phyloP scores from a whole-genome alignment of 169 alveolate genomes.

The Eimeria praecox region DNA sequence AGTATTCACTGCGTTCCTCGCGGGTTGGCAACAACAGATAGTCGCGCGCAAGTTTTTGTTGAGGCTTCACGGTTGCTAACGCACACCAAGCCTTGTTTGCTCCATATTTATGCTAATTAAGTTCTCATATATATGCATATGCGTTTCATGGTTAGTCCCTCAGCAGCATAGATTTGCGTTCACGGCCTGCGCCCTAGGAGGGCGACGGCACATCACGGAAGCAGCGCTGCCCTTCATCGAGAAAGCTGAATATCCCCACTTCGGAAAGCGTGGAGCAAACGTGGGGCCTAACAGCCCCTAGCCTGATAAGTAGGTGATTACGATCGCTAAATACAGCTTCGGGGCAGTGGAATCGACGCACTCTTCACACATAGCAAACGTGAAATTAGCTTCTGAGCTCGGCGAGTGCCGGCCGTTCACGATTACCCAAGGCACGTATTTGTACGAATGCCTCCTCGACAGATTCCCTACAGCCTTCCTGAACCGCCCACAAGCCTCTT shows the following conservation, averaged over 20 bases:
- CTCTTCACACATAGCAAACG: conserved; percentile 38
- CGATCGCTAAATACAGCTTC: not conserved
- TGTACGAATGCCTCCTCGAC: not conserved
- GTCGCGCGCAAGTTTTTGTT: not conserved
- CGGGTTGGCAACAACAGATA: not conserved
- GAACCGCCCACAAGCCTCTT: not conserved
- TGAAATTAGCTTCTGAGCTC: conserved; percentile 47
- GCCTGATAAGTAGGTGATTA: not conserved
- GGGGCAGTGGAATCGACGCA: not conserved
- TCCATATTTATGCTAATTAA: too few relatives aligned
- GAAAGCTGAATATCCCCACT: conserved; percentile 32
- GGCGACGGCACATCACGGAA: not conserved
- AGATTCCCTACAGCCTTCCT: conserved; percentile 43
- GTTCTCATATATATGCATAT: too few relatives aligned
- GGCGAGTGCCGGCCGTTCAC: conserved; percentile 34
- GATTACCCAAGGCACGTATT: conserved; percentile 50
- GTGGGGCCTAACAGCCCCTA: conserved; percentile 31
- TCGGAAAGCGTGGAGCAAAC: conserved; percentile 38
- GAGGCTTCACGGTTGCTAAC: too few relatives aligned
- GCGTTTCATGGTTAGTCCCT: not conserved
- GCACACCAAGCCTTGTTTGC: too few relatives aligned
- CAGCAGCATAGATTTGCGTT: not conserved
- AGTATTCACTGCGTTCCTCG: not conserved
- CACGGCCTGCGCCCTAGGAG: not conserved
- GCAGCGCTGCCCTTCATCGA: conserved; percentile 49